Evolutionary conservation across 2,329 filamentous ascomycete species (phyloP).

Genomic region (Bipolaris victoriae): DNA sequence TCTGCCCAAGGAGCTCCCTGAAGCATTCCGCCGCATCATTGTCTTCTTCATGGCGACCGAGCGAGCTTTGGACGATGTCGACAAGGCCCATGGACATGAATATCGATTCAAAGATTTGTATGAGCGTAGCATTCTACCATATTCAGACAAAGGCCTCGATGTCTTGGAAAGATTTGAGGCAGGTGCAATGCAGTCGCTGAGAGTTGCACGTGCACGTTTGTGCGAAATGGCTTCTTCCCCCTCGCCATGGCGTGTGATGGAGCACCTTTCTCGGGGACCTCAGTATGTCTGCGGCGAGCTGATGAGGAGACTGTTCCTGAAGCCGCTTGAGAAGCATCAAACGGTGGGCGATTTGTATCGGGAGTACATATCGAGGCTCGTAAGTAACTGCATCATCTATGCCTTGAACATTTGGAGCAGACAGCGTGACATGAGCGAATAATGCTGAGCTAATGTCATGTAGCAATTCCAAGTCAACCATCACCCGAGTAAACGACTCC

Average conservation of each 20-base stretch:
- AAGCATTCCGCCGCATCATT: conserved; percentile 29
- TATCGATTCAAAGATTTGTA: background rate
- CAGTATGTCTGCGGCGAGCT: conserved; percentile 42
- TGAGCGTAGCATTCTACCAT: conserved; percentile 7
- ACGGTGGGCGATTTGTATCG: conserved; percentile 41
- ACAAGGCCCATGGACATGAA: conserved; percentile 8
- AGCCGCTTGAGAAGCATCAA: conserved; percentile 36
- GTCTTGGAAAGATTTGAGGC: conserved; percentile 29
- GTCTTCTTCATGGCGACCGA: conserved; percentile 38
- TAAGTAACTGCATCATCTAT: conserved; percentile 17
- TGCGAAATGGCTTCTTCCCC: conserved; percentile 34
- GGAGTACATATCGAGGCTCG: conserved; percentile 40
- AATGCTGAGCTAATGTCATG: conserved; percentile 9
- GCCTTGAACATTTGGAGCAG: background rate
- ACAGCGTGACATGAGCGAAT: background rate
- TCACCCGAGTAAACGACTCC: conserved; percentile 39
- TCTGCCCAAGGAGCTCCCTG: conserved; percentile 30
- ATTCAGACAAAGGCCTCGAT: conserved; percentile 18
- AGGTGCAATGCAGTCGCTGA: conserved; percentile 19
- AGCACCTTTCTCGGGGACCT: conserved; percentile 33
- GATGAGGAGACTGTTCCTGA: conserved; percentile 38
- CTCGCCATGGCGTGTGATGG: conserved; percentile 12
- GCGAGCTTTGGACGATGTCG: conserved; percentile 29
- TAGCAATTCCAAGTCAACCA: conserved; percentile 48
- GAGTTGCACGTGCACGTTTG: conserved; percentile 28